Conservation (phyloP, 139 green algal genomes). For the Chlamydomonas sp. region DNA sequence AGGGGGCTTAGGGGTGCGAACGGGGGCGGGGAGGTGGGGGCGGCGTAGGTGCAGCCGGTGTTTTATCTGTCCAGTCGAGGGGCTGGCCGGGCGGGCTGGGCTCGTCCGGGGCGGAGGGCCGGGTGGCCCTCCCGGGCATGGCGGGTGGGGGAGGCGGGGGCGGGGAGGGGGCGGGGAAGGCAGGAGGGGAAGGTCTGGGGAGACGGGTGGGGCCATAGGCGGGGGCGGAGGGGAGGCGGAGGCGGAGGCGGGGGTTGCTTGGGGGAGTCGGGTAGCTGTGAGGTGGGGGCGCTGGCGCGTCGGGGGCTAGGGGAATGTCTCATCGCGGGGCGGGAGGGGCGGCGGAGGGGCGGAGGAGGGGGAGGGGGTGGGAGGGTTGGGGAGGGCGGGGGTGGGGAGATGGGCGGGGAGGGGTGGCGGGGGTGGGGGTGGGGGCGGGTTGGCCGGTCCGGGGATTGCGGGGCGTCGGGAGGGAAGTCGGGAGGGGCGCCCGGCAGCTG, state of each 20-base stretch:
- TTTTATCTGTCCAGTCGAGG: no score
- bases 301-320: background rate
- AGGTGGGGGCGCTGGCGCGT: background rate
- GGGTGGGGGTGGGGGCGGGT: background rate
- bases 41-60: no score
- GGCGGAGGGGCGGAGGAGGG: background rate
- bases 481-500: background rate
- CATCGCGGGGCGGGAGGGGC: background rate
- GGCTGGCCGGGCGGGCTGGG: background rate
- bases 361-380: background rate
- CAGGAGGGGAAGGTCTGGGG: background rate
- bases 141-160: background rate
- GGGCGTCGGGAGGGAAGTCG: background rate
- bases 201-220: background rate
- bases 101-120: background rate
- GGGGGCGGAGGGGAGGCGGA: slow-evolving; percentile 2
- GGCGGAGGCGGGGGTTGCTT: background rate
- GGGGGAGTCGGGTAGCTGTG: no score
- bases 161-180: background rate
- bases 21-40: no score
- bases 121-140: background rate
- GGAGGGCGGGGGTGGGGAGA: no score
- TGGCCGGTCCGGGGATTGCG: background rate
- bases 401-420: background rate
- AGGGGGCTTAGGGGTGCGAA: no score